Conservation (phyloP, 1,139 yeast species). For the Groenewaldozyma auringiensis region DNA sequence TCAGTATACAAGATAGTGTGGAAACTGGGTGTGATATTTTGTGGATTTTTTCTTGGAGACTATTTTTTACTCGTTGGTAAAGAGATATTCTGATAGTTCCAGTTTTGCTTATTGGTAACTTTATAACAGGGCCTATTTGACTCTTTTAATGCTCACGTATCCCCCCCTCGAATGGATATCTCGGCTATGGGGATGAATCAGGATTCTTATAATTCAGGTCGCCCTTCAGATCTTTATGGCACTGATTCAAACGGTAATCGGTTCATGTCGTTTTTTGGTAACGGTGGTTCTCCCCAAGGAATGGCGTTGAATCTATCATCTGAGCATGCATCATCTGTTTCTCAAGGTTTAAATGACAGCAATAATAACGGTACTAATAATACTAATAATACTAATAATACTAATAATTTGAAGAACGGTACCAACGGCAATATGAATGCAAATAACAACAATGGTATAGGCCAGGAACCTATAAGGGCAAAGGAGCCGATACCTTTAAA, state of each 20-base stretch:
- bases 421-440: not conserved
- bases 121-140: no score
- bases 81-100: no score
- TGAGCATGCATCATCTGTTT: not conserved
- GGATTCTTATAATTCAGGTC: constrained; percentile 1
- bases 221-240: not conserved
- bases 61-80: no score
- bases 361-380: not conserved
- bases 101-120: no score
- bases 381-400: not conserved
- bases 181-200: not conserved
- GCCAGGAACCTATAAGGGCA: constrained; percentile 17
- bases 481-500: constrained; percentile 79
- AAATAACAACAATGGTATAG: not conserved
- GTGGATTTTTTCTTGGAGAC: no score
- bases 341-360: not conserved
- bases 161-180: not conserved
- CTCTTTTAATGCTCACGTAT: no score
- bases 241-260: not conserved
- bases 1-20: no score
- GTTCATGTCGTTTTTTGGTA: not conserved
- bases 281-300: not conserved
- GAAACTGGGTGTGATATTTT: no score
- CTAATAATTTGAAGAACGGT: constrained; percentile 2
- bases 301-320: not conserved